Conservation (phyloP, 345 rosid species). For the Populus deltoides region DNA sequence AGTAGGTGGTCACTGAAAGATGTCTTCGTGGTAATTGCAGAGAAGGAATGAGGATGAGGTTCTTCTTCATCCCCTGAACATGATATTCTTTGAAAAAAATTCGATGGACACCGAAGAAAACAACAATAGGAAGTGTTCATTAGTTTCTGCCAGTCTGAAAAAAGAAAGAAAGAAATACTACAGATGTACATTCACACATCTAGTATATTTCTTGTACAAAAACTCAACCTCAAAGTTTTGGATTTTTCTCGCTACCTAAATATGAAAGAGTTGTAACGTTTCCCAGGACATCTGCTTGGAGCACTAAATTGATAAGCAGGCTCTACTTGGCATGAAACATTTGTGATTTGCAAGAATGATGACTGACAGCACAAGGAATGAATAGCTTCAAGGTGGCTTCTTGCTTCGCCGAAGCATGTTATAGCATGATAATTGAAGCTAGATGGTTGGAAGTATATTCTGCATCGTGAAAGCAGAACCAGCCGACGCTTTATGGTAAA, state of each 20-base stretch:
- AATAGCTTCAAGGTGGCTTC: neutral
- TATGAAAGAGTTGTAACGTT: neutral
- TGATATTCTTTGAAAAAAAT: neutral
- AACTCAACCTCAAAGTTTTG: neutral
- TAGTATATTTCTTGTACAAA: neutral
- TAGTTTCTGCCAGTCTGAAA: neutral
- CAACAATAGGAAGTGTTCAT: neutral
- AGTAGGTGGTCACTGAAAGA: slow-evolving; percentile 50
- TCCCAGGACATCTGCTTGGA: neutral
- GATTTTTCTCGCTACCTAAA: neutral
- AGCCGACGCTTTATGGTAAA: too few relatives aligned
- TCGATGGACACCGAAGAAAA: too few relatives aligned
- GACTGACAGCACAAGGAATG: too few relatives aligned
- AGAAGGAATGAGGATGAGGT: slow-evolving; percentile 42
- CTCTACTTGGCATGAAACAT: too few relatives aligned
- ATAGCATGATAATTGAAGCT: too few relatives aligned
- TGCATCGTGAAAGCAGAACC: too few relatives aligned
- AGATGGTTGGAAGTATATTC: too few relatives aligned
- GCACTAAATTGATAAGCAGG: too few relatives aligned
- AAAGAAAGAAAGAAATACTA: neutral
- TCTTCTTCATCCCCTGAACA: neutral
- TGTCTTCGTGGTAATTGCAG: slow-evolving; percentile 57
- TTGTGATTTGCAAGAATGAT: too few relatives aligned
- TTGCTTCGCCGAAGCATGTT: too few relatives aligned
- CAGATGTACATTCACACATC: neutral